Evolutionary conservation across 2,329 filamentous ascomycete genomes (phyloP).

Genomic region (Macrophomina tecta): DNA sequence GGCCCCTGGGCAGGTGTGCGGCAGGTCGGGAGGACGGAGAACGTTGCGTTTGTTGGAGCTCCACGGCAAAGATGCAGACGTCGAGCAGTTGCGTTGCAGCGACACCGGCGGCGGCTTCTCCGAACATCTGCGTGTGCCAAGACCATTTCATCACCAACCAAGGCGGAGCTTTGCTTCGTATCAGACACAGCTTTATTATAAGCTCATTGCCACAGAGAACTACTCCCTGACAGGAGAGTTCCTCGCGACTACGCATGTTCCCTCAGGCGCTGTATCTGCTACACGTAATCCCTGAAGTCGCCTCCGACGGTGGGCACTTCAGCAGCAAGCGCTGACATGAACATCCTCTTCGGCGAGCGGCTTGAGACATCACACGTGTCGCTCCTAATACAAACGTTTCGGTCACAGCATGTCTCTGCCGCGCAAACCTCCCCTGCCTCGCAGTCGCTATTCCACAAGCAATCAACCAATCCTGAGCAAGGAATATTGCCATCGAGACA

Average conservation of each 20-base stretch:
- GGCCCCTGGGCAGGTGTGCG: neutral
- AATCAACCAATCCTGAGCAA: slow-evolving; percentile 30
- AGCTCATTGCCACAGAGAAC: neutral
- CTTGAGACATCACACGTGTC: slow-evolving; percentile 29
- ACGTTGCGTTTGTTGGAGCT: neutral
- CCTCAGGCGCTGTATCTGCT: neutral
- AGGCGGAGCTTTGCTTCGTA: neutral
- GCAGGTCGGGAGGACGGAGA: neutral
- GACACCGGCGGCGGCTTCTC: slow-evolving; percentile 8
- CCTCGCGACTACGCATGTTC: no score
- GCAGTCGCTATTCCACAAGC: slow-evolving; percentile 31
- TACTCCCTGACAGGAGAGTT: neutral
- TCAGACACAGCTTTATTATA: neutral
- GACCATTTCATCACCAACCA: neutral
- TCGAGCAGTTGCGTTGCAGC: neutral
- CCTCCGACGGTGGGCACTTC: slow-evolving; percentile 8
- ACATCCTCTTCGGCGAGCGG: neutral
- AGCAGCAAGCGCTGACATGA: neutral
- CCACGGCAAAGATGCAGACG: neutral
- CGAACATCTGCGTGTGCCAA: slow-evolving; percentile 22
- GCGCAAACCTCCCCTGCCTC: slow-evolving; percentile 33
- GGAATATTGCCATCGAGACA: slow-evolving; percentile 37
- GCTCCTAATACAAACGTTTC: slow-evolving; percentile 32
- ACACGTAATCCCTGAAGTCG: neutral
- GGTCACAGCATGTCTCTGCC: slow-evolving; percentile 33